Percentiles rank a stretch among this genome's conserved stretches.
Evolutionary conservation across 129 eudicot genomes (phyloP).

Genomic region (Deinandra increscens): DNA sequence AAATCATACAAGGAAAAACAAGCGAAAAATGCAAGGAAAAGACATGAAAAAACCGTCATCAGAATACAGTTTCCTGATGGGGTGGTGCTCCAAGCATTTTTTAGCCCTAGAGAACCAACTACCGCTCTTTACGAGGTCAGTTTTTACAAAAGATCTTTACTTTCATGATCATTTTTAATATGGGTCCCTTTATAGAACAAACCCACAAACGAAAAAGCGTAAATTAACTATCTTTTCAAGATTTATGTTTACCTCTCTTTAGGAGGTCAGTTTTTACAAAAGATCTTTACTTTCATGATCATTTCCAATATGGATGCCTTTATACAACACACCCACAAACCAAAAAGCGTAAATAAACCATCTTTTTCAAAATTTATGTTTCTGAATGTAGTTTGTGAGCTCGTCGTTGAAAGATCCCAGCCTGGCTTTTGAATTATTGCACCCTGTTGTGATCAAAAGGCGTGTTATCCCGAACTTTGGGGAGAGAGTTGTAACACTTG

Average conservation of each 20-base stretch:
- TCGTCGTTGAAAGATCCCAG: conserved; percentile 81
- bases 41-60: conserved; percentile 62
- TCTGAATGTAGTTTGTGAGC: conserved; percentile 65
- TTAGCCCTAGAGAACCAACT: conserved; percentile 73
- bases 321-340: neutral
- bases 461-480: conserved; percentile 84
- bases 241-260: conserved; percentile 44
- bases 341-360: neutral
- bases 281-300: neutral
- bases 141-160: conserved; percentile 5
- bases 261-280: conserved; percentile 55
- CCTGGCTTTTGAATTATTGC: conserved; percentile 76
- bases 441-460: conserved; percentile 63
- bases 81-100: conserved; percentile 88
- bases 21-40: conserved; percentile 76
- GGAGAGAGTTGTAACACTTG: conserved; percentile 54
- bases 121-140: conserved; percentile 79
- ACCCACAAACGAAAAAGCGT: neutral
- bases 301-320: neutral
- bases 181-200: neutral
- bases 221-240: neutral
- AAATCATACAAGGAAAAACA: conserved; percentile 87
- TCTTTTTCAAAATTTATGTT: neutral
- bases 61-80: conserved; percentile 94
- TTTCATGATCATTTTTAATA: too few relatives aligned